Percentiles rank a stretch among this genome's conserved stretches.
These are phyloP conservation scores for Colletotrichum cordylinicola DNA, from an alignment of 2,329 filamentous ascomycete genomes.

Conservation along the genomic window DNA sequence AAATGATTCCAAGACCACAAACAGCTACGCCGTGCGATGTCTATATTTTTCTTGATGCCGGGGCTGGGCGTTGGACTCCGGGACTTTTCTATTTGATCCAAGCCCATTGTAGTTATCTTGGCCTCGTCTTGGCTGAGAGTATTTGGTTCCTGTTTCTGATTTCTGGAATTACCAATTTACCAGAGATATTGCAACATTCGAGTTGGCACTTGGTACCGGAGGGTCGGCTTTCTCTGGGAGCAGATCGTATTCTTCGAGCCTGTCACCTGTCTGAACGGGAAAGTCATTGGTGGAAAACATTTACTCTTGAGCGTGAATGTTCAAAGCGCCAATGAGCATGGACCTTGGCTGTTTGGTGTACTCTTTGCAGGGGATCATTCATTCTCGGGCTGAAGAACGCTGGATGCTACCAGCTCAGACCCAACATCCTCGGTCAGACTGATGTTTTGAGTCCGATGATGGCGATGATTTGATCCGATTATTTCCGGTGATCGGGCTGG, in stretches of 20 bases:
- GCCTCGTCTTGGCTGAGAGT: too few species aligned
- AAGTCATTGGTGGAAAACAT: too few species aligned
- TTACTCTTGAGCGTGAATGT: too few species aligned
- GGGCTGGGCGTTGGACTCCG: background rate
- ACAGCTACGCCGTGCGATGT: rapidly evolving
- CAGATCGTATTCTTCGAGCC: too few species aligned
- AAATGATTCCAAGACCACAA: background rate
- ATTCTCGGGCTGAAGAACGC: background rate
- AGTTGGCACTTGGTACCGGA: too few species aligned
- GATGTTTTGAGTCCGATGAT: background rate
- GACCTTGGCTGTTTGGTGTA: background rate
- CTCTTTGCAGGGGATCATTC: background rate
- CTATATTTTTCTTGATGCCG: background rate
- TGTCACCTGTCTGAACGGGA: too few species aligned
- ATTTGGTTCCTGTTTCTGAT: too few species aligned
- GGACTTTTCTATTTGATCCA: background rate
- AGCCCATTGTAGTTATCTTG: background rate
- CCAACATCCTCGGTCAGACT: rapidly evolving
- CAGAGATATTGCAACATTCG: too few species aligned
- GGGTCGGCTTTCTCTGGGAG: too few species aligned
- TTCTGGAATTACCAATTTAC: too few species aligned
- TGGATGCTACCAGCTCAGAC: background rate
- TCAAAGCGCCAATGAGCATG: background rate
- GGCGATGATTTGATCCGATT: too few species aligned
- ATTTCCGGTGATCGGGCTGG: too few species aligned